Evolutionary conservation across 345 rosid species (phyloP).

Genomic region (Excoecaria agallocha): DNA sequence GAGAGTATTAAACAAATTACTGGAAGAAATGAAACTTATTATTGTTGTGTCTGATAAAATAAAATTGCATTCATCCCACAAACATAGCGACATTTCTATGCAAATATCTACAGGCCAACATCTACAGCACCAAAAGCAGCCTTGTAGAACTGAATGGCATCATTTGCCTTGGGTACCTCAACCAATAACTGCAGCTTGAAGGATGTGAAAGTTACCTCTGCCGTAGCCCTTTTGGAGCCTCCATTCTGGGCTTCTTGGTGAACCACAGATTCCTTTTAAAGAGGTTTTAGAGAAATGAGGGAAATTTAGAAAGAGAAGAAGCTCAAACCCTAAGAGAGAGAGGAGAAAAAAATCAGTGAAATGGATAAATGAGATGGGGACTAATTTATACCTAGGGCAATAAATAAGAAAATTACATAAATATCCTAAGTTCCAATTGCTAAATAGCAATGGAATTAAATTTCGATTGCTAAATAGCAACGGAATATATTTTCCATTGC

Average conservation of each 20-base stretch:
- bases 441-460: too few species aligned
- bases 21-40: not conserved
- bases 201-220: conserved; percentile 48
- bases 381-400: too few species aligned
- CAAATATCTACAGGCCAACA: not conserved
- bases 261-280: conserved; percentile 41
- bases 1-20: not conserved
- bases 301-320: too few species aligned
- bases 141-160: conserved; percentile 83
- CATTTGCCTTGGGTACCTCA: conserved; percentile 75
- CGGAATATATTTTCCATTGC: too few species aligned
- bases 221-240: conserved; percentile 33
- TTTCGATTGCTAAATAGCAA: too few species aligned
- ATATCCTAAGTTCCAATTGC: too few species aligned
- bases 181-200: conserved; percentile 63
- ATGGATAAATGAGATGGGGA: too few species aligned
- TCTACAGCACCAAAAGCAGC: conserved; percentile 60
- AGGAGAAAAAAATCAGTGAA: too few species aligned
- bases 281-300: too few species aligned
- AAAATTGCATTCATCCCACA: not conserved
- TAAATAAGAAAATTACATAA: too few species aligned
- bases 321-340: too few species aligned
- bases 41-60: not conserved
- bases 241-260: conserved; percentile 56
- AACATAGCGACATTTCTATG: not conserved